Conservation (phyloP, 2,329 filamentous ascomycete genomes). For the Tolypocladium tropicale region DNA sequence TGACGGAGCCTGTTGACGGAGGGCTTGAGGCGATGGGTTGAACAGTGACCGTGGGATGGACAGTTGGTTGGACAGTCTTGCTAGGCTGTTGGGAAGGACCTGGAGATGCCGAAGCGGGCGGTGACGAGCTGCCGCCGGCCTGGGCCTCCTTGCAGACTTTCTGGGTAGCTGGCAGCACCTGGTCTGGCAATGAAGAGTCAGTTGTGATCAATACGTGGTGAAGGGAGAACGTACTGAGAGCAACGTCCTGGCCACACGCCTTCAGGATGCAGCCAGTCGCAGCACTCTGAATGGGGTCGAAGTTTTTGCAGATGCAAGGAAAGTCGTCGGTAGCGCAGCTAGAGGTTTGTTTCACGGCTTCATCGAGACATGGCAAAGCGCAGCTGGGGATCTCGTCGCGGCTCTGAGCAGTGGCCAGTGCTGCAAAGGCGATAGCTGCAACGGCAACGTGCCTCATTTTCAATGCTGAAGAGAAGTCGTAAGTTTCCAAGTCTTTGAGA, state of each 20-base stretch:
- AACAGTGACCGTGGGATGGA: not conserved
- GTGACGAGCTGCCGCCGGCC: not conserved
- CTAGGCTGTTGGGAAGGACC: not conserved
- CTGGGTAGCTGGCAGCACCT: constrained; percentile 19
- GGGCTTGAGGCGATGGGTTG: not conserved
- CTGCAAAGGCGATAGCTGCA: constrained; percentile 12
- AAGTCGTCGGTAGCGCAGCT: constrained; percentile 14
- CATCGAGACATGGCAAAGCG: constrained; percentile 15
- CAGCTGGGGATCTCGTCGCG: constrained; percentile 17
- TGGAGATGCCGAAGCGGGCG: not conserved
- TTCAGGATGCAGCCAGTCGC: constrained; percentile 18
- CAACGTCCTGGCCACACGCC: constrained; percentile 16
- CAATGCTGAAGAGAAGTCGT: not conserved
- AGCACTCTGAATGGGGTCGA: constrained; percentile 12
- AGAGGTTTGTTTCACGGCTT: constrained; percentile 13
- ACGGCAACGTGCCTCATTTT: constrained; percentile 11
- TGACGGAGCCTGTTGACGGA: not conserved
- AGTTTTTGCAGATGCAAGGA: constrained; percentile 15
- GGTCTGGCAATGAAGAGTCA: constrained; percentile 7
- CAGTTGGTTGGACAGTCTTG: not conserved
- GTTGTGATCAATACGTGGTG: not conserved
- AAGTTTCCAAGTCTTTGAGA: not conserved
- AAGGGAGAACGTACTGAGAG: constrained; percentile 16
- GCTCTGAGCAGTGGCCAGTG: constrained; percentile 13
- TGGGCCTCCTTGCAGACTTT: constrained; percentile 10